Evolutionary conservation across 2,329 filamentous ascomycete genomes (phyloP), one percentile per base, ranked within the genome.

Genomic region (Cladosporium phlei): DNA sequence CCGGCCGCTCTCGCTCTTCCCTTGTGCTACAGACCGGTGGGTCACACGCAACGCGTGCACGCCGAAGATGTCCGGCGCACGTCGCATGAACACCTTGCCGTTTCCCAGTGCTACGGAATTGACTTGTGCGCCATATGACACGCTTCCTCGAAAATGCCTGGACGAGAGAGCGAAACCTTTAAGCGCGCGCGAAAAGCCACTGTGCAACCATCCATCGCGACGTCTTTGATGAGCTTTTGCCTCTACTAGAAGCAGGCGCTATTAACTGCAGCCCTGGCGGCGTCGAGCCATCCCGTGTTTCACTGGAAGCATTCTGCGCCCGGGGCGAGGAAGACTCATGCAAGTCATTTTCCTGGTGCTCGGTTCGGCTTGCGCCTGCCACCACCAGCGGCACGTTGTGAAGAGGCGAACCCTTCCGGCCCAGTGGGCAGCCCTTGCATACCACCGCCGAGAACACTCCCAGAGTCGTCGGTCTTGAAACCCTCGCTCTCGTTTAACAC

Each of bases 401-500:
- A 37, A 51, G 24, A 21, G 40, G 28, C 38, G 22, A 45, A 44
- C n/a, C n/a, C n/a, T 52, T 22, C 46, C 47, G 11, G 40, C 29
- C 22, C 37, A 28, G 37, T 25, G 17, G 43, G 17, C 20, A 47
- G 28, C 37, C 46, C 30, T 30, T 34, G 21, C 16, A 14, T 20
- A 21, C 33, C 33, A 24, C 32, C 38, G 35, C 38, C 47, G 22
- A 38, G 24, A 32, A 35, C 25, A 19, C 27, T 47, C 6, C 52
- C 58, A 17, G 42, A 53, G 52, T 75, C 72, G 50, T 74, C 71
- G 47, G 65, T 63, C 63, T 68, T 74, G 66, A 85, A 85, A 19
- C 86, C 87, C 5, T 94, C 87, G 4, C 82, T 80, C 16, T 93
- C 86, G 59, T 82, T 82, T 55, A 96, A 82, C 1, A 95, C 76